phyloP scores from a whole-genome alignment of 2,329 filamentous ascomycete genomes.

The Colletotrichum somersetense region DNA sequence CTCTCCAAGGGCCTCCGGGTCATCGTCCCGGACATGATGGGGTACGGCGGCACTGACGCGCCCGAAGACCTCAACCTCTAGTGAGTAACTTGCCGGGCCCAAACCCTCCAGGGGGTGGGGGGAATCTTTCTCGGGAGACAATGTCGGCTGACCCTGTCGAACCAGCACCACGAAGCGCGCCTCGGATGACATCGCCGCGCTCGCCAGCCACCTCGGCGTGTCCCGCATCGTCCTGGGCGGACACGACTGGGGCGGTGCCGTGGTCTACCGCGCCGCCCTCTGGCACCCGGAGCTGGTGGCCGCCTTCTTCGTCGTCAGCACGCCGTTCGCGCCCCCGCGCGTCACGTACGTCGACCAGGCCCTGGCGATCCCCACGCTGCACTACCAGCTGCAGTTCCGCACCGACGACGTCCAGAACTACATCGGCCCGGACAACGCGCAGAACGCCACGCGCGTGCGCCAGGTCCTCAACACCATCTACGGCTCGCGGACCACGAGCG shows the following conservation, averaged over 20 bases:
- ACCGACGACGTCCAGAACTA: constrained; percentile 63
- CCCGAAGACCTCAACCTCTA: constrained; percentile 55
- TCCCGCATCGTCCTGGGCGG: constrained; percentile 77
- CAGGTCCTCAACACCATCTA: constrained; percentile 77
- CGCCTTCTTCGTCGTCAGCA: constrained; percentile 80
- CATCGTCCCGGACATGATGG: constrained; percentile 82
- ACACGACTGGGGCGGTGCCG: constrained; percentile 85
- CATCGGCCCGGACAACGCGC: constrained; percentile 55
- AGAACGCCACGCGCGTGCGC: constrained; percentile 68
- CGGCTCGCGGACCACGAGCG: constrained; percentile 69
- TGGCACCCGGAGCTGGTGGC: constrained; percentile 76
- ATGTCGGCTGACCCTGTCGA: constrained; percentile 50
- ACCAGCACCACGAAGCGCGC: constrained; percentile 76
- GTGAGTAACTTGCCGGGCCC: constrained; percentile 4
- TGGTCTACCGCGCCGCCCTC: constrained; percentile 77
- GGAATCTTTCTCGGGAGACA: too few species aligned
- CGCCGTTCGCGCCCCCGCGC: constrained; percentile 71
- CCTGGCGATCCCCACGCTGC: constrained; percentile 74
- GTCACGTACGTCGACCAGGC: constrained; percentile 66
- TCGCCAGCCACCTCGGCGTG: constrained; percentile 66
- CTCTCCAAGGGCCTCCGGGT: constrained; percentile 76
- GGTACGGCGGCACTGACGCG: constrained; percentile 78
- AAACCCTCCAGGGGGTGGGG: too few species aligned
- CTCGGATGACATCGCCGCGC: constrained; percentile 77
- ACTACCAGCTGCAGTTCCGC: constrained; percentile 81